These are phyloP conservation scores for Yamadazyma atmosphaerica DNA, from an alignment of 1,139 yeast species.

Conservation along the genomic window DNA sequence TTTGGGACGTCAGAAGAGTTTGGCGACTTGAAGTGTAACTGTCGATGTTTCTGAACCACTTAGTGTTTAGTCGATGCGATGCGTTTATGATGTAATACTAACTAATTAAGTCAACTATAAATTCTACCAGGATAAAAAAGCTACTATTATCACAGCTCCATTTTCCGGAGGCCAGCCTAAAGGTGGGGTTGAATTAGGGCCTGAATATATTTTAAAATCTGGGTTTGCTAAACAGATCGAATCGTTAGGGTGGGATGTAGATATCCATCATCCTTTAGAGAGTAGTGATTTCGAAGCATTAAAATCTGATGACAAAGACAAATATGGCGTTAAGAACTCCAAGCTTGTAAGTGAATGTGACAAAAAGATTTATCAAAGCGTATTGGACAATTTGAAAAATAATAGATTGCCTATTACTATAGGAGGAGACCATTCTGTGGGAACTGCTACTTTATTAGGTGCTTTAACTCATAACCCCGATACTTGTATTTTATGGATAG, in stretches of 20 bases:
- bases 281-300: conserved; percentile 43
- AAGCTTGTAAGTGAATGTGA: conserved; percentile 75
- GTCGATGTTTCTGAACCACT: too few species aligned
- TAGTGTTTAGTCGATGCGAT: too few species aligned
- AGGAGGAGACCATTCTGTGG: conserved; percentile 98
- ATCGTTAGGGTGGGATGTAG: conserved; percentile 70
- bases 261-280: conserved; percentile 57
- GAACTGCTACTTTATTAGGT: conserved; percentile 90
- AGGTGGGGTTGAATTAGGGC: conserved; percentile 92
- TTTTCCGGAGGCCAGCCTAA: conserved; percentile 97
- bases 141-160: conserved; percentile 77
- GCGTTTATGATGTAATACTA: conserved; percentile 1
- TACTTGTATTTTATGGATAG: conserved; percentile 92
- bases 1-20: too few species aligned
- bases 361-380: conserved; percentile 61
- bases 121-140: conserved; percentile 53
- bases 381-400: conserved; percentile 46
- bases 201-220: conserved; percentile 71
- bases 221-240: conserved; percentile 68
- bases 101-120: conserved; percentile 39
- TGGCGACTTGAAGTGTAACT: too few species aligned
- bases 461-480: conserved; percentile 79
- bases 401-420: conserved; percentile 75
- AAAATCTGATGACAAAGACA: conserved; percentile 46
- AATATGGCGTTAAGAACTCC: conserved; percentile 69